These are phyloP conservation scores for Nakaseomyces glabratus DNA, from an alignment of 1,139 yeast genomes.

Conservation along the genomic window DNA sequence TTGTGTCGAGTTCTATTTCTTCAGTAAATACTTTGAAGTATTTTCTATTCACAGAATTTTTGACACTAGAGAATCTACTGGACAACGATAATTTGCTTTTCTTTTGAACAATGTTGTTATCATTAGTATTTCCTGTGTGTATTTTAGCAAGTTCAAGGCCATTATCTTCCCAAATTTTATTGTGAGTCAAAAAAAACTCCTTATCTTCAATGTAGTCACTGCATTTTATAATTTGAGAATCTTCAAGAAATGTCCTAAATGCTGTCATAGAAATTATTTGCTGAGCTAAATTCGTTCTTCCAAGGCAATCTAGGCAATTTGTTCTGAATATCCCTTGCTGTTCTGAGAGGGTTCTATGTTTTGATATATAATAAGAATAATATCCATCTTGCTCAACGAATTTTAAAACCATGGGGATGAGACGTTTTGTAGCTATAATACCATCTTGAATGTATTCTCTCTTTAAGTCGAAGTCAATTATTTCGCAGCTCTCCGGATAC, in stretches of 20 bases:
- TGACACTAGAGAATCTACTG: conserved; percentile 92
- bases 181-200: conserved; percentile 59
- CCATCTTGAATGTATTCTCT: conserved; percentile 84
- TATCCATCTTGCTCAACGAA: conserved; percentile 74
- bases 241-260: conserved; percentile 55
- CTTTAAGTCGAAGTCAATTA: conserved; percentile 89
- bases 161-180: conserved; percentile 92
- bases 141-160: conserved; percentile 96
- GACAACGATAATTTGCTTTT: conserved; percentile 95
- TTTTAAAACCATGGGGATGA: conserved; percentile 53
- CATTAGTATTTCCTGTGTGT: conserved; percentile 94
- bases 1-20: conserved; percentile 76
- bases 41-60: conserved; percentile 89
- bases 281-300: conserved; percentile 86
- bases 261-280: conserved; percentile 69
- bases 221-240: conserved; percentile 33
- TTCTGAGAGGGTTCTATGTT: conserved; percentile 47
- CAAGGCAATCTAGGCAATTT: conserved; percentile 91
- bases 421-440: conserved; percentile 70
- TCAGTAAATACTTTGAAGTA: conserved; percentile 95
- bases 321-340: conserved; percentile 89
- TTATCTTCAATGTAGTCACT: conserved; percentile 26
- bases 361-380: conserved; percentile 51
- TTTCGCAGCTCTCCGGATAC: conserved; percentile 32
- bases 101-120: conserved; percentile 87